Conservation (phyloP, 2,329 filamentous ascomycete species). For the Clarireedia sp. region DNA sequence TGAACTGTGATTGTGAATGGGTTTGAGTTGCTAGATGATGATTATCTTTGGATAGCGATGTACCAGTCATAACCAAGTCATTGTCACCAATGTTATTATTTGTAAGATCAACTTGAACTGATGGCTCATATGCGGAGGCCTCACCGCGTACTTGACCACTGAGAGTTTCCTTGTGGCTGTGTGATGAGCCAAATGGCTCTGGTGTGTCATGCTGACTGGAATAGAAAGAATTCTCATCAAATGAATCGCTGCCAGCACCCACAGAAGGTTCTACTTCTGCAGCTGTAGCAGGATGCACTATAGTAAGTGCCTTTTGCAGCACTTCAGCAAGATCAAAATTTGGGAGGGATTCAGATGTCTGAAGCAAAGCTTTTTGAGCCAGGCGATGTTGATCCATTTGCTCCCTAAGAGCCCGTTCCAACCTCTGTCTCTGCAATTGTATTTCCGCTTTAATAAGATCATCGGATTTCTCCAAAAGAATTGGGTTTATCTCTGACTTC, state of each 20-base stretch:
- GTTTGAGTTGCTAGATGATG: slow-evolving; percentile 18
- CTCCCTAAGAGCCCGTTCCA: slow-evolving; percentile 71
- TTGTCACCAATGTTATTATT: slow-evolving; percentile 18
- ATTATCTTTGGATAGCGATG: slow-evolving; percentile 27
- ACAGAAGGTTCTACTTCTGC: slow-evolving; percentile 47
- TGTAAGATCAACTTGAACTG: slow-evolving; percentile 16
- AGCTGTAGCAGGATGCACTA: slow-evolving; percentile 58
- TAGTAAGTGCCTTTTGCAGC: slow-evolving; percentile 58
- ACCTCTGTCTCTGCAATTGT: slow-evolving; percentile 67
- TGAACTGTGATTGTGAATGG: slow-evolving; percentile 16
- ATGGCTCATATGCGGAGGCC: slow-evolving; percentile 17
- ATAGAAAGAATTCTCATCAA: slow-evolving; percentile 93
- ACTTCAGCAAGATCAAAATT: slow-evolving; percentile 68
- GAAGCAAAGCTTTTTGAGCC: slow-evolving; percentile 35
- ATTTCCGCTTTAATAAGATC: slow-evolving; percentile 76
- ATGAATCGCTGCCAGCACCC: slow-evolving; percentile 66
- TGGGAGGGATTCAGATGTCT: slow-evolving; percentile 44
- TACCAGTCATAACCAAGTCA: slow-evolving; percentile 23
- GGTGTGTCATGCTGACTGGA: slow-evolving; percentile 86
- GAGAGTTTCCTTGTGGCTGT: slow-evolving; percentile 20
- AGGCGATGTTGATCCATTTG: slow-evolving; percentile 59
- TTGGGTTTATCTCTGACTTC: slow-evolving; percentile 67
- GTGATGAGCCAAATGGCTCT: slow-evolving; percentile 39
- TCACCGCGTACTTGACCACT: slow-evolving; percentile 20
- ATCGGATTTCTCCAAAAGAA: slow-evolving; percentile 79